Evolutionary conservation across 2,329 filamentous ascomycete species (phyloP), one percentile per base, ranked within the genome.

Genomic region (Meredithiella fracta): DNA sequence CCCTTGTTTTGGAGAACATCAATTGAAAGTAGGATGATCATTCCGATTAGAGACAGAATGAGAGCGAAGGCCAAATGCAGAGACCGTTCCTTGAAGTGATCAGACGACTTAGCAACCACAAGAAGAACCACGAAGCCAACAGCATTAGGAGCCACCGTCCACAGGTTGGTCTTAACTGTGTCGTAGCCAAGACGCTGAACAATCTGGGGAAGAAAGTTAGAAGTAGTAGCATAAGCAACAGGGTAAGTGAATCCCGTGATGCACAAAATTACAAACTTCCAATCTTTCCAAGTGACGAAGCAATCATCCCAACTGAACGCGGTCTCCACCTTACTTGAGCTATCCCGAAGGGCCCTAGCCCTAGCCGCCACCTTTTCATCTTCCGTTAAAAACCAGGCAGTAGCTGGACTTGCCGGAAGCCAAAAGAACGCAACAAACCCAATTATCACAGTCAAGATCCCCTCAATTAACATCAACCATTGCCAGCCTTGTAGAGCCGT

Each of bases 391-490:
- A 67, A 68, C 8, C 65, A 66, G 2, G 74, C 67, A 37, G 76
- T 72, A 62, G 74, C 75, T 0, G 67, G 76, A 62, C 59, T 77
- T 42, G 69, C 66, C 2, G 68, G 68, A 1, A 70, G 62, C 40
- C 68, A 64, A 23, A 65, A 38, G 31, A 68, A 61, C 6, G 65
- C 65, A 51, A 60, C 62, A 7, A 68, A 47, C 0, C 67, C 68
- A 4, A 69, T 63, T 5, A 62, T 15, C 2, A 69, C 64, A 1
- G 68, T 70, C 23, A 68, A 68, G 3, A 71, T 69, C 7, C 83
- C 83, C 62, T 86, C 80, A 11, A 82, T 75, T 50, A 86, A 78
- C 65, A 86, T 86, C 23, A 86, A 73, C 76, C 77, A 82, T 4
- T 79, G 71, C 82, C 82, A 87, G 3, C 82, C 82, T 1, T 75